Evolutionary conservation across 768 basidiomycete species (phyloP), one percentile per base, ranked within the genome.

Genomic region (Hemileccinum impolitum): DNA sequence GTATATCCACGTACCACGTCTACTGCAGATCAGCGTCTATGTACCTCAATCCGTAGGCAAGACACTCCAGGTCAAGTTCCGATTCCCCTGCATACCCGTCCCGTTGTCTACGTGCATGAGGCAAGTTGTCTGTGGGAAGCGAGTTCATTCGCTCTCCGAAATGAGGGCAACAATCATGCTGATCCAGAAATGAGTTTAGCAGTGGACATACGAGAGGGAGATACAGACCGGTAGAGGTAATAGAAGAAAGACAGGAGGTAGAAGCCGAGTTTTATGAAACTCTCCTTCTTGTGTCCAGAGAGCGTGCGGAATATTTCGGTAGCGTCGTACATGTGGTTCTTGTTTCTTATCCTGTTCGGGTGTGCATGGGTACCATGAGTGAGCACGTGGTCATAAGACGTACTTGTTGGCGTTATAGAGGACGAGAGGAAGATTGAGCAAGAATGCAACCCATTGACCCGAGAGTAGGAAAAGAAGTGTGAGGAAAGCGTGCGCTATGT

Each of bases 251-350:
- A 91, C 49, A 93, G 75, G 55, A 93, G 82, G 67, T 92, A 94
- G 72, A 93, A 93, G 11, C 90, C 93, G 47, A 96, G 85, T 73
- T 95, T 96, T 70, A 94, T 78, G 64, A 96, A 95, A 58, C 86
- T 86, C 73, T 94, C 95, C 64, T 92, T 96, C 75, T 99, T 99
- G 73, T 98, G 96, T 35, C 79, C 83, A 13, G 87, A 81, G 40
- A 98, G 72, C 48, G 94, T 93, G 58, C 96, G 82, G 80, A 99
- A 99, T 57, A 98, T 99, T 73, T 99, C 96, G 19, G 95, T 98
- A 47, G 96, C 96, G 65, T 99, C 96, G 65, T 96, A 98, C 92
- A 97, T 95, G 72, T 98, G 94, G 63, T 87, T 86, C 65, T 92
- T 91, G 68, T 84, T 85, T 58, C 87, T 81, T 66, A 97, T 93